phyloP scores from a whole-genome alignment of 1,284 basidiomycete species.

The Exsudoporus floridanus region DNA sequence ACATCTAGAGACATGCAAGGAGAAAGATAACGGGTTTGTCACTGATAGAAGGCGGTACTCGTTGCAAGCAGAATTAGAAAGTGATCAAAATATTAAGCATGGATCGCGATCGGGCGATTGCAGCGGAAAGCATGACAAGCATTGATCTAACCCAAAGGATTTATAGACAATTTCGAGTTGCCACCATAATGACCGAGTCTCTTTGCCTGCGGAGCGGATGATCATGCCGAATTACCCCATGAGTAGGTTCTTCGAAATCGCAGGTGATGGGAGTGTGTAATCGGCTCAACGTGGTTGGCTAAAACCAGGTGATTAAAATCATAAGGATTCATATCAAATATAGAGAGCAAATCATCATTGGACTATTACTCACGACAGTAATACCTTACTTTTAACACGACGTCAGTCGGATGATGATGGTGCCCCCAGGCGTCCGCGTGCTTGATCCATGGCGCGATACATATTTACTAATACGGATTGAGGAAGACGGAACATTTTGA shows the following conservation, averaged over 20 bases:
- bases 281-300: slow-evolving; percentile 8
- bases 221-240: background rate
- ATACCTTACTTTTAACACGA: background rate
- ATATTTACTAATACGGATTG: slow-evolving; percentile 51
- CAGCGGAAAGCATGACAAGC: background rate
- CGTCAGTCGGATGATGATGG: background rate
- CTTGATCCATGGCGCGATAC: slow-evolving; percentile 65
- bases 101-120: background rate
- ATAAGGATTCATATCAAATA: slow-evolving; percentile 4
- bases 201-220: background rate
- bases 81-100: background rate
- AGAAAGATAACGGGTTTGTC: background rate
- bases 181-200: background rate
- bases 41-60: background rate
- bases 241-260: background rate
- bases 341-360: slow-evolving; percentile 5
- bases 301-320: background rate
- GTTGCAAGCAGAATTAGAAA: background rate
- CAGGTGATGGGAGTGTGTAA: slow-evolving; percentile 2
- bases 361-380: slow-evolving; percentile 14
- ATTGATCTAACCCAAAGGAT: background rate
- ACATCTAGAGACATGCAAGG: background rate
- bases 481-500: slow-evolving; percentile 48
- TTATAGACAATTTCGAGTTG: background rate
- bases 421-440: slow-evolving; percentile 29